Evolutionary conservation across 345 rosid genomes (phyloP).

Genomic region (Gossypium ekmanianum): DNA sequence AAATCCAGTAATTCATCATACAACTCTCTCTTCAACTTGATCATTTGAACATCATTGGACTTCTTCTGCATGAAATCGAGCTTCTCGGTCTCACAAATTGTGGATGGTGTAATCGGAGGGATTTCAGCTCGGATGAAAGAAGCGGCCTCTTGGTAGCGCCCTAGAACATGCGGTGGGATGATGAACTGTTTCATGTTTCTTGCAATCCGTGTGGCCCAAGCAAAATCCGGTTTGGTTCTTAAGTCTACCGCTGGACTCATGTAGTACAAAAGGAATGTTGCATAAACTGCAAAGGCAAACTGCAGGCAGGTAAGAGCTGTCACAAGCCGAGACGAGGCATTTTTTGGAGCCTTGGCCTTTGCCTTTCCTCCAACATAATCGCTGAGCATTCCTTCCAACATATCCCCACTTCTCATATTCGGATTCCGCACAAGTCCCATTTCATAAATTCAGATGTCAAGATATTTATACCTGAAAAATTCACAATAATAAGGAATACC

Average conservation of each 20-base stretch:
- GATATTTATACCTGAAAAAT: constrained; percentile 27
- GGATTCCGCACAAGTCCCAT: constrained; percentile 67
- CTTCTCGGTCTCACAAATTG: constrained; percentile 80
- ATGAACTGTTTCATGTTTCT: constrained; percentile 66
- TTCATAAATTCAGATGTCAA: constrained; percentile 14
- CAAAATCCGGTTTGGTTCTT: constrained; percentile 69
- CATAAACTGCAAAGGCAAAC: constrained; percentile 80
- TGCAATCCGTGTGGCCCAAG: constrained; percentile 88
- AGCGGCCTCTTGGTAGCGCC: constrained; percentile 60
- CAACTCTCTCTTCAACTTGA: constrained; percentile 71
- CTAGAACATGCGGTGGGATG: constrained; percentile 58
- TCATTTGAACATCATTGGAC: constrained; percentile 68
- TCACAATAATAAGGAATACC: too few species aligned
- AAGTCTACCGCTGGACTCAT: constrained; percentile 83
- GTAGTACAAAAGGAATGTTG: constrained; percentile 81
- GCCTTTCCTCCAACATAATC: constrained; percentile 58
- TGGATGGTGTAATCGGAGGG: constrained; percentile 36
- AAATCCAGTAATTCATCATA: constrained; percentile 57
- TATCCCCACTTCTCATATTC: constrained; percentile 56
- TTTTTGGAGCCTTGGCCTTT: constrained; percentile 33
- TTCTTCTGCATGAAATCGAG: constrained; percentile 89
- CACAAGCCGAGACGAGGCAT: constrained; percentile 54
- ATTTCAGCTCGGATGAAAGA: constrained; percentile 32
- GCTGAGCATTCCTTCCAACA: constrained; percentile 66
- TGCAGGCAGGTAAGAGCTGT: constrained; percentile 73